Percentiles rank a stretch among this genome's conserved stretches.
Evolutionary conservation across 1,284 basidiomycete genomes (phyloP).

Genomic region (Stereum hirsutum): DNA sequence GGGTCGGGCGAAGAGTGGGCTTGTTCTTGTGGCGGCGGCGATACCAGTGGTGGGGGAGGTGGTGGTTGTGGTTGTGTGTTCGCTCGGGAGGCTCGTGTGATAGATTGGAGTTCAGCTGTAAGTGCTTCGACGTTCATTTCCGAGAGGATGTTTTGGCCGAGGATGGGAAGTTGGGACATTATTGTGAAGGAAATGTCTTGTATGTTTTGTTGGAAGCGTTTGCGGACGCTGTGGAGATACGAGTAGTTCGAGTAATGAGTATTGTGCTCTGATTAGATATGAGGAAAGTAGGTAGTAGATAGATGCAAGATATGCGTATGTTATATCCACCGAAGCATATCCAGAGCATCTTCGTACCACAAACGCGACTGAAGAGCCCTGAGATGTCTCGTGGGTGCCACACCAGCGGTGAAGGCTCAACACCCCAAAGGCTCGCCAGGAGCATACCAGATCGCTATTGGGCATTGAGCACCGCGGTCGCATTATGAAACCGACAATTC

Average conservation of each 20-base stretch:
- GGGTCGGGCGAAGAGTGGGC: too few relatives aligned
- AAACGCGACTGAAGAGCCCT: too few relatives aligned
- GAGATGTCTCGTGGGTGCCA: too few relatives aligned
- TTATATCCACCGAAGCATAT: neutral
- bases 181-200: conserved; percentile 79
- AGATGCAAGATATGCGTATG: neutral
- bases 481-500: too few relatives aligned
- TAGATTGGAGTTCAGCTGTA: conserved; percentile 59
- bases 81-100: conserved; percentile 23
- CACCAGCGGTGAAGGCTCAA: too few relatives aligned
- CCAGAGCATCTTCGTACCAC: too few relatives aligned
- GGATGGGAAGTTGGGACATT: conserved; percentile 71
- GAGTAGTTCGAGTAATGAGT: neutral
- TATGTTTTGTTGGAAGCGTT: conserved; percentile 76
- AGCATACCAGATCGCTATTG: too few relatives aligned
- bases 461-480: too few relatives aligned
- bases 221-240: conserved; percentile 45
- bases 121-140: conserved; percentile 81
- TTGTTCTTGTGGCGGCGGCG: conserved; percentile 6
- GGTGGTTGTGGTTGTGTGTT: neutral
- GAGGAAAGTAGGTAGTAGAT: too few relatives aligned
- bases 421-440: too few relatives aligned
- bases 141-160: conserved; percentile 62
- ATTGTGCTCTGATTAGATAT: too few relatives aligned
- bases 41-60: too few relatives aligned